These are phyloP conservation scores for Solanum peruvianum DNA, from an alignment of 257 asterid species.

Conservation along the genomic window DNA sequence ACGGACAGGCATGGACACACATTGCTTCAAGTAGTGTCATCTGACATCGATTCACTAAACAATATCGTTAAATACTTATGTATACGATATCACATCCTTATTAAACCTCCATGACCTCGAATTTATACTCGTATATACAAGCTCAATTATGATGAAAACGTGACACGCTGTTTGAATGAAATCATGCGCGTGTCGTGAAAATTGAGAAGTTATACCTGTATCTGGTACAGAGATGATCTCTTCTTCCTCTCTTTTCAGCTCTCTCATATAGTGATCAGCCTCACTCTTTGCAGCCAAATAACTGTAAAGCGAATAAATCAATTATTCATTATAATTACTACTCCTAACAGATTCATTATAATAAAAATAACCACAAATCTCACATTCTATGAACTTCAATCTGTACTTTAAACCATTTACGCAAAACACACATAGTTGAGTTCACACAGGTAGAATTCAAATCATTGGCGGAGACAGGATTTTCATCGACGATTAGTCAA, in stretches of 20 bases:
- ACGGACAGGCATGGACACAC: background rate
- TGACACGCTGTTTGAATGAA: background rate
- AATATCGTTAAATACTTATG: background rate
- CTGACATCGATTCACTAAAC: background rate
- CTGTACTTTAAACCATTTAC: no score
- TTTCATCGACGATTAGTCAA: background rate
- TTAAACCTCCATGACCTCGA: background rate
- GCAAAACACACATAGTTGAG: background rate
- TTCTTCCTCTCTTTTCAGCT: slow-evolving; percentile 73
- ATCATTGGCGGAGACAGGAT: background rate
- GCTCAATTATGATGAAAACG: background rate
- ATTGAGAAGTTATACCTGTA: slow-evolving; percentile 40
- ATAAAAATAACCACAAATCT: background rate
- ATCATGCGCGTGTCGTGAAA: background rate
- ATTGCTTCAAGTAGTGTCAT: background rate
- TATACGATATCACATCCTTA: background rate
- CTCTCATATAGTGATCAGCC: slow-evolving; percentile 79
- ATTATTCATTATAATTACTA: background rate
- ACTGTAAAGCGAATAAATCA: slow-evolving; percentile 7
- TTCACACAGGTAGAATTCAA: background rate
- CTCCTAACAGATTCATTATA: background rate
- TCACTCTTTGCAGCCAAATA: slow-evolving; percentile 93
- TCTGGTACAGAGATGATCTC: slow-evolving; percentile 80
- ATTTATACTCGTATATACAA: background rate
- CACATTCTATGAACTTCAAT: background rate